Evolutionary conservation across 768 basidiomycete species (phyloP), one percentile per base, ranked within the genome.

Genomic region (Tulasnella calospora): DNA sequence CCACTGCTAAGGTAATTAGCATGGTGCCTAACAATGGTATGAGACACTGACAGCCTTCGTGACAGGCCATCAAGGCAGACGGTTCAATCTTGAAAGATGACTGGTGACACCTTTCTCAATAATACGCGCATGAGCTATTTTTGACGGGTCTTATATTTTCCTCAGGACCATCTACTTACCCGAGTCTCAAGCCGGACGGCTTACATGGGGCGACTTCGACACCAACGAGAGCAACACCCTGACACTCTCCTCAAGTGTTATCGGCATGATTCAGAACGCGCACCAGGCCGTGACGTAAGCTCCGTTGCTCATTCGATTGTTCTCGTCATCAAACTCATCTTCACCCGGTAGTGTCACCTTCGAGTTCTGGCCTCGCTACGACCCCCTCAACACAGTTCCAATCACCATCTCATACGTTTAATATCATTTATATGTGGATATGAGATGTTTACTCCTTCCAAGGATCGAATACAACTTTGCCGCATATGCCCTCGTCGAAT

Each of bases 391-490:
- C 71, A 41, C 40, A 17, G 71, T 73, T 33, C 40, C 40, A 10
- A 40, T 73, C 36, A 47, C 46, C n/a, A 21, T 73, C 36, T 41
- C 40, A 23, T 73, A 38, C 71, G 61, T 67, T 13, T 67, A 67
- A 17, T 17, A 19, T 35, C 61, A 35, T 4, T 33, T 67, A 7
- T 35, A 67, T 27, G 33, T 33, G 19, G 27, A 27, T 10, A 33
- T n/a, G 5, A 12, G 2, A 27, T 72, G 21, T 72, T 40, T 8
- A 40, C 21, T 38, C 88, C 79, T 83, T 87, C 92, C 91, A 93
- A 36, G 91, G 92, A 83, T 92, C 90, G 81, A 94, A 93, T 41
- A 94, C 85, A 13, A 92, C 89, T 84, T 94, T 94, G 0, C 93
- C 93, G 51, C 92, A 88, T 82, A 87, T 85, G 30, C 91, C 90